phyloP scores from a whole-genome alignment of 345 rosid species.

The Capsella bursapastoris region DNA sequence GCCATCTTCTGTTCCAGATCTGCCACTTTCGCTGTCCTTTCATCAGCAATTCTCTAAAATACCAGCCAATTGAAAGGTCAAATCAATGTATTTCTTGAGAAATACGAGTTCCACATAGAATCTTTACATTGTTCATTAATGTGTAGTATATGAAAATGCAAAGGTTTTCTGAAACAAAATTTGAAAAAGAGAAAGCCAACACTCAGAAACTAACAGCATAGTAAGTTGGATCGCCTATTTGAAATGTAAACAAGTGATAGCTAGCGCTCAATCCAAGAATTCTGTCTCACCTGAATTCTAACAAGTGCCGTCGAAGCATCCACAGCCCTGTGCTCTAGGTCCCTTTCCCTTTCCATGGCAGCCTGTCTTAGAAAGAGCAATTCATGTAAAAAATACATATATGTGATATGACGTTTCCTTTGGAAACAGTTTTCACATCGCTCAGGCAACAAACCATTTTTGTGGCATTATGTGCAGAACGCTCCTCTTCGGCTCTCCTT shows the following conservation, averaged over 20 bases:
- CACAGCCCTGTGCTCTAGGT: slow-evolving; percentile 89
- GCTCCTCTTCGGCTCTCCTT: slow-evolving; percentile 97
- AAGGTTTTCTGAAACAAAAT: slow-evolving; percentile 21
- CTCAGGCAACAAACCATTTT: slow-evolving; percentile 67
- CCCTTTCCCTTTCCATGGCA: slow-evolving; percentile 96
- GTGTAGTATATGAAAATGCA: slow-evolving; percentile 14
- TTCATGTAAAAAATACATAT: slow-evolving; percentile 31
- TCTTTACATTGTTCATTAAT: neutral
- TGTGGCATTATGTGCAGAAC: slow-evolving; percentile 84
- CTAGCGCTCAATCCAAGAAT: slow-evolving; percentile 7
- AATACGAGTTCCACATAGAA: slow-evolving; percentile 27
- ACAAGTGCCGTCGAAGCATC: slow-evolving; percentile 96
- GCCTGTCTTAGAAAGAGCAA: slow-evolving; percentile 59
- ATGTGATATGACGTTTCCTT: slow-evolving; percentile 10
- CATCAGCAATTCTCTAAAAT: slow-evolving; percentile 84
- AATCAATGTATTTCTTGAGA: slow-evolving; percentile 9
- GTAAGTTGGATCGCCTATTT: slow-evolving; percentile 27
- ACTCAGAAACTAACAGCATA: slow-evolving; percentile 23
- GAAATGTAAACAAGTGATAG: slow-evolving; percentile 20
- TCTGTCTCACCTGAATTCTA: slow-evolving; percentile 80
- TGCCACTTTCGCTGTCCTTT: slow-evolving; percentile 80
- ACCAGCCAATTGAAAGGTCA: slow-evolving; percentile 33
- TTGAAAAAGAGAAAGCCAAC: slow-evolving; percentile 16
- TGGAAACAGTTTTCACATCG: slow-evolving; percentile 3
- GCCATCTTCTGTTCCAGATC: slow-evolving; percentile 97